phyloP scores from a whole-genome alignment of 2,329 filamentous ascomycete species.

The Cordyceps militaris region DNA sequence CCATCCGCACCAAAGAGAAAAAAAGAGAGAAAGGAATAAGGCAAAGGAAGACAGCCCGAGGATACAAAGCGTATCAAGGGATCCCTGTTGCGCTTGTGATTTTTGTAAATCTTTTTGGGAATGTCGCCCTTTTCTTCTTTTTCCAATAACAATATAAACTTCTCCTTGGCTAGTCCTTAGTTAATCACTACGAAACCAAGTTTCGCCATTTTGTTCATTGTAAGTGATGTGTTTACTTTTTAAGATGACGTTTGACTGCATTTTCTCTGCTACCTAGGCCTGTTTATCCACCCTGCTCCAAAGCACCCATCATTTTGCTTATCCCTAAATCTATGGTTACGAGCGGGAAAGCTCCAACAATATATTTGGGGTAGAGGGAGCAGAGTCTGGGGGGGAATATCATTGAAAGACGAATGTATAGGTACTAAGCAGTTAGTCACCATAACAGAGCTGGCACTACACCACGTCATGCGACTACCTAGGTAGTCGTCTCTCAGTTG shows the following conservation, averaged over 20 bases:
- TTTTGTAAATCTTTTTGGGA: constrained; percentile 1
- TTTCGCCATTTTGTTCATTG: neutral
- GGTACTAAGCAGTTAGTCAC: too few species aligned
- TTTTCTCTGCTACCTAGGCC: neutral
- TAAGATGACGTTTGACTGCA: neutral
- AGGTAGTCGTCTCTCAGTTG: too few species aligned
- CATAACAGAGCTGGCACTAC: too few species aligned
- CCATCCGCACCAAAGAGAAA: constrained; percentile 12
- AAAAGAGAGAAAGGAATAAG: constrained; percentile 1
- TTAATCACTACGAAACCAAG: constrained; percentile 12
- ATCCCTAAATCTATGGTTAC: too few species aligned
- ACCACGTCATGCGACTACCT: too few species aligned
- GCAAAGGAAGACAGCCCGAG: neutral
- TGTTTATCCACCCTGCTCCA: too few species aligned
- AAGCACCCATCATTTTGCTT: too few species aligned
- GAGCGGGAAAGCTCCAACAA: too few species aligned
- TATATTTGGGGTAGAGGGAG: too few species aligned
- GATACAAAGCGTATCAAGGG: neutral
- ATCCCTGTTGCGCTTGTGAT: constrained; percentile 6
- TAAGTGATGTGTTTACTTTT: neutral
- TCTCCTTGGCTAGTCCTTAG: constrained; percentile 12
- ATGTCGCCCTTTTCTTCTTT: constrained; percentile 1
- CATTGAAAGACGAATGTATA: too few species aligned
- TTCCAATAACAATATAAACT: constrained; percentile 1
- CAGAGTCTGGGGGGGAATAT: too few species aligned